A percentile compares a stretch with the other conserved stretches of the same genome.
Conservation (phyloP, 768 basidiomycete genomes). For the Mrakia blollopis region DNA sequence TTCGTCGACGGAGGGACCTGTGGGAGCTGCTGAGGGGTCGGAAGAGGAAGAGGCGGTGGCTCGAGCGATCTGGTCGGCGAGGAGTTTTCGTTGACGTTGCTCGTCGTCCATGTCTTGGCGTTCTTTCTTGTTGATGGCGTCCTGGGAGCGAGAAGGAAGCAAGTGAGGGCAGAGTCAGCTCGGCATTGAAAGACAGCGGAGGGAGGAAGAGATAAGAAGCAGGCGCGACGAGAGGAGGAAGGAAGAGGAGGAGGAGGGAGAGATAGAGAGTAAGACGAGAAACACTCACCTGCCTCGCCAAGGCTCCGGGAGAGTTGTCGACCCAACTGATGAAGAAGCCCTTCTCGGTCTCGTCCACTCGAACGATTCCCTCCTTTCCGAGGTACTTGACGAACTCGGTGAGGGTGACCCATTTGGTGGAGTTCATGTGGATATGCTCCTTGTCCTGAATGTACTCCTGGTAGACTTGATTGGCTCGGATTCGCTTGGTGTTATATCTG, state of each 20-base stretch:
- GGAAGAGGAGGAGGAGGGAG: not conserved
- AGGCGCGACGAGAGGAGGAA: not conserved
- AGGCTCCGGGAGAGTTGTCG: slow-evolving; percentile 88
- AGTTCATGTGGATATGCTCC: slow-evolving; percentile 93
- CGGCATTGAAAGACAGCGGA: not conserved
- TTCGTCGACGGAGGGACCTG: slow-evolving; percentile 35
- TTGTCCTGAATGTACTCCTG: slow-evolving; percentile 97
- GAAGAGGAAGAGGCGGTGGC: slow-evolving; percentile 49
- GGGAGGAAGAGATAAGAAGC: not conserved
- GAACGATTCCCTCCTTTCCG: slow-evolving; percentile 67
- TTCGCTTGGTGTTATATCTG: slow-evolving; percentile 89
- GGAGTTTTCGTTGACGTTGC: slow-evolving; percentile 80
- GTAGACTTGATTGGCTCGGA: slow-evolving; percentile 89
- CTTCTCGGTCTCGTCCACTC: slow-evolving; percentile 97
- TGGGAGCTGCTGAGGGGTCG: slow-evolving; percentile 33
- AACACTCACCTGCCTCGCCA: slow-evolving; percentile 85
- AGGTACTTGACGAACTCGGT: slow-evolving; percentile 92
- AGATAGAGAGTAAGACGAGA: slow-evolving; percentile 41
- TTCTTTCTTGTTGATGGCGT: slow-evolving; percentile 68
- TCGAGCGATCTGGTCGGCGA: slow-evolving; percentile 89
- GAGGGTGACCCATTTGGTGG: slow-evolving; percentile 88
- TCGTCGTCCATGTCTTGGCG: slow-evolving; percentile 87
- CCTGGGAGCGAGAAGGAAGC: slow-evolving; percentile 30
- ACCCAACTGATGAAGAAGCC: slow-evolving; percentile 98
- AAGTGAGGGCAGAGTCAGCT: not conserved